These are phyloP conservation scores for Chamaecyparis obtusa DNA, from an alignment of 75 land plant species.

Conservation along the genomic window DNA sequence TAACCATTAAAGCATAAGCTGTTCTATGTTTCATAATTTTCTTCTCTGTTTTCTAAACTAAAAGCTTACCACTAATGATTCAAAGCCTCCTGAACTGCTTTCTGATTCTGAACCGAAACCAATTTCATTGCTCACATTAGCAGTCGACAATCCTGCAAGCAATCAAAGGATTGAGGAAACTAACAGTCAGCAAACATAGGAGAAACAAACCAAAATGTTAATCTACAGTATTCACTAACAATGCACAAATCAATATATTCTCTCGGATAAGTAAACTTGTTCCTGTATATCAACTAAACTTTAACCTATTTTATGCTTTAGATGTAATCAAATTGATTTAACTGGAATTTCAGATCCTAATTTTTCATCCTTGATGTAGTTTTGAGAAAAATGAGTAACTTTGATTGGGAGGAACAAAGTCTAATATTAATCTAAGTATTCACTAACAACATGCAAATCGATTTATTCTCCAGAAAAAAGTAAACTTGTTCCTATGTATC, in stretches of 20 bases:
- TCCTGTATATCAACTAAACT: neutral
- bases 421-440: too few species aligned
- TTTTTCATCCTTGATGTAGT: neutral
- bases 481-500: too few species aligned
- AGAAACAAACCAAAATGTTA: neutral
- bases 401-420: too few species aligned
- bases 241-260: neutral
- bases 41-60: too few species aligned
- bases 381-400: neutral
- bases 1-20: neutral
- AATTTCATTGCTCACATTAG: constrained; percentile 26
- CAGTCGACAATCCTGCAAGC: constrained; percentile 35
- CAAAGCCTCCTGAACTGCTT: constrained; percentile 2
- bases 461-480: too few species aligned
- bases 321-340: neutral
- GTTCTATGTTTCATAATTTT: neutral
- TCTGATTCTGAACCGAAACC: constrained; percentile 30
- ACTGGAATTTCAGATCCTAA: neutral
- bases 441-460: too few species aligned
- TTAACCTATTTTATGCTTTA: neutral
- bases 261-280: neutral
- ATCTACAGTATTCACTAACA: neutral
- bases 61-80: constrained; percentile 15
- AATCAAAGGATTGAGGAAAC: neutral
- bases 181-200: neutral